phyloP scores from a whole-genome alignment of 345 rosid species.

The Salix viminalis region DNA sequence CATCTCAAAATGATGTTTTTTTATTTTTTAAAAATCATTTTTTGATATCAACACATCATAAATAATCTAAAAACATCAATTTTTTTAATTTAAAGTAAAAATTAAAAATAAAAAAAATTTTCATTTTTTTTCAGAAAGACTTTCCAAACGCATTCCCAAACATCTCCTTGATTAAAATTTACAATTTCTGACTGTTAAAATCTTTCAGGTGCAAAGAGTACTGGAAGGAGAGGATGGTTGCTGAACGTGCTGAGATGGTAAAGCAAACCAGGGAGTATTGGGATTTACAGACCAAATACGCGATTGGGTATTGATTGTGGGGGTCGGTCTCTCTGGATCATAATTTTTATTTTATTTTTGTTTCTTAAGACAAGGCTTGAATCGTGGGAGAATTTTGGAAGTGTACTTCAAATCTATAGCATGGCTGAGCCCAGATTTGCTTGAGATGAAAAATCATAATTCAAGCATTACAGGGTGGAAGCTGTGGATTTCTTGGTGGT shows the following conservation, averaged over 20 bases:
- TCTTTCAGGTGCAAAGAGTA: constrained; percentile 59
- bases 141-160: too few species aligned
- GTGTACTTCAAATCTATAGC: neutral
- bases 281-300: constrained; percentile 56
- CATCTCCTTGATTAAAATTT: neutral
- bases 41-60: too few species aligned
- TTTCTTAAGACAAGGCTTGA: neutral
- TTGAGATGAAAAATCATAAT: neutral
- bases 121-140: too few species aligned
- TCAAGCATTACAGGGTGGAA: neutral
- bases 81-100: too few species aligned
- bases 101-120: too few species aligned
- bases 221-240: constrained; percentile 61
- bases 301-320: constrained; percentile 48
- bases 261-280: constrained; percentile 76
- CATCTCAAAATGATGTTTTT: too few species aligned
- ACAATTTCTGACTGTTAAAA: neutral
- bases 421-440: neutral
- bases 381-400: neutral
- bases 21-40: too few species aligned
- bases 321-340: neutral
- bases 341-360: too few species aligned
- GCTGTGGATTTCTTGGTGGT: neutral
- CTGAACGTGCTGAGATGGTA: constrained; percentile 57
- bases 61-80: too few species aligned